Evolutionary conservation across 106 monocot species (phyloP), one percentile per base, ranked within the genome.

Genomic region (Dendrobium chrysotoxum): DNA sequence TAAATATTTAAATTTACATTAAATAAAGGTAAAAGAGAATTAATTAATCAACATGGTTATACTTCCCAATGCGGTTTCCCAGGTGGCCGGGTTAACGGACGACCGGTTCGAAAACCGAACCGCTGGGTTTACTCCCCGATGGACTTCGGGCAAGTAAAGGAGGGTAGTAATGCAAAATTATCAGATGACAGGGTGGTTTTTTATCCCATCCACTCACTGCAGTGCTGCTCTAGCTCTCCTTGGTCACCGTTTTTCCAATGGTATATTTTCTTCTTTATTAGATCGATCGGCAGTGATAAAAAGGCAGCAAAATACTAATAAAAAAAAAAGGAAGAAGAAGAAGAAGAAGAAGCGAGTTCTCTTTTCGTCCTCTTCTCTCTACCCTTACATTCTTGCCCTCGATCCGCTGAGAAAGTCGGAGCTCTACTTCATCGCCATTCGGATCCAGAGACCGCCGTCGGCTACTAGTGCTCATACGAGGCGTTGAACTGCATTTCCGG

Each of bases 351-450:
- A 57, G 7, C 25, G 70, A 16, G 74, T 31, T 38, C 74, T 42
- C 74, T 71, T 71, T 68, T 80, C 66, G 40, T 25, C n/a, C 25
- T 42, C n/a, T 57, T 64, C 45, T 6, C 25, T 68, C 67, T 30
- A 20, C 28, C 26, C 46, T 71, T 8, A 20, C 7, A 28, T 28
- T 13, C 41, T 75, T 28, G 75, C 41, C 18, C 53, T 28, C 21
- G 40, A 53, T 25, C 21, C 18, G 11, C 23, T 54, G 61, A 28
- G 41, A 42, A 75, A 42, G 42, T 7, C 7, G n/a, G n/a, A 40
- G 64, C 57, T 78, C 10, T 78, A 20, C 76, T 76, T 7, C 76
- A 26, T 47, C 47, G 44, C 76, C 76, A 76, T 76, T 76, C 25
- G 76, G 76, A 76, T 76, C 76, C 46, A 26, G 13, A 12, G 45